Base-by-base conservation (phyloP, 73 alveolate genomes). In the Strombidium stylifer region DNA sequence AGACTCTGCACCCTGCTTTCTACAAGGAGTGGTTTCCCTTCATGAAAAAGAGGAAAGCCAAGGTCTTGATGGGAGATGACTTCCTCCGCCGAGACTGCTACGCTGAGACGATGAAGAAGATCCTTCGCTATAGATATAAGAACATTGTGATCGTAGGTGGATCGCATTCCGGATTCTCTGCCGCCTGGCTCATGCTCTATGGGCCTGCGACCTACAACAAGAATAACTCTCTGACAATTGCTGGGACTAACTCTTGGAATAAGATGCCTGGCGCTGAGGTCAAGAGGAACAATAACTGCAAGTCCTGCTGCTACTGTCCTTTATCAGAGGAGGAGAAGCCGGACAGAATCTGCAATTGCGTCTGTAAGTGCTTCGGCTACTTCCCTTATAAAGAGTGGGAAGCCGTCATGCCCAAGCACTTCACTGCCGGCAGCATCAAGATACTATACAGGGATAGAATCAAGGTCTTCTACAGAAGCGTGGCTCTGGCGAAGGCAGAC, bases 61-160 rank as follows among this genome's bases (percentile, higher is more conserved):
- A 47, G 26, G 26, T 50, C 16, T 20, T 67, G 15, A 3, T 67
- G 10, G 81, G 57, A 6, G 81, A 67, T 50, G 14, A 49, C 31
- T 32, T 67, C 48, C 21, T 67, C 3, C 30, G 37, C 18, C 48
- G 37, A 21, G 81, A 67, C 14, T 1, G 32, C 39, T 44, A n/a
- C 42, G 14, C 1, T 3, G 10, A 14, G 15, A 31, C 40, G 18
- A 67, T 67, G 50, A 3, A 1, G 4, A 53, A 26, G n/a, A 67
- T 67, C 25, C 48, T 50, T 14, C 41, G 50, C 3, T 10, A 50
- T 2, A n/a, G 50, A 18, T 20, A 1, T 11, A 25, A 57, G 55
- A 71, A 57, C 19, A 57, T 71, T n/a, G 84, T 71, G 1, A 71
- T 71, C 25, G 69, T 71, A 6, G 84, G 84, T 2, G 84, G 84